A percentile compares a stretch with the other conserved stretches of the same genome.
Conservation (phyloP, 495 filamentous ascomycete genomes). For the Talaromyces nanjingensis region DNA sequence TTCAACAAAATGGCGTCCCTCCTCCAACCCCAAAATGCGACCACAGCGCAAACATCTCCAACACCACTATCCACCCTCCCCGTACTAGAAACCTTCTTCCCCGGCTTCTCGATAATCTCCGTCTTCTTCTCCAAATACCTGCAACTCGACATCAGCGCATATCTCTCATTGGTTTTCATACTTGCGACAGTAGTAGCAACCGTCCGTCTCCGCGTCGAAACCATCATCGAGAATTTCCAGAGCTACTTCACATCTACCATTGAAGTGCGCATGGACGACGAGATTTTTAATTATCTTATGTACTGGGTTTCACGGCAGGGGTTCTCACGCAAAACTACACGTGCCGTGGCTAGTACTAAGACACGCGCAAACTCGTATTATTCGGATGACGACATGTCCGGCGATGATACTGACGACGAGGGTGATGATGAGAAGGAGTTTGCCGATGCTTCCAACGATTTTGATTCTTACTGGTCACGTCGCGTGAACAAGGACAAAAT, state of each 20-base stretch:
- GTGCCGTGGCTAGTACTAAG: conserved; percentile 44
- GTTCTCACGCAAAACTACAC: conserved; percentile 48
- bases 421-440: conserved; percentile 31
- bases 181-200: conserved; percentile 4
- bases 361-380: conserved; percentile 42
- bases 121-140: conserved; percentile 7
- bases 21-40: not conserved
- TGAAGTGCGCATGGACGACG: conserved; percentile 59
- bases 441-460: conserved; percentile 14
- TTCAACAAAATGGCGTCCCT: not conserved
- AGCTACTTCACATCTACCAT: conserved; percentile 32
- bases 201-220: not conserved
- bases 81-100: not conserved
- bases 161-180: not conserved
- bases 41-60: not conserved
- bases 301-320: conserved; percentile 57
- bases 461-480: conserved; percentile 5
- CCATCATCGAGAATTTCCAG: conserved; percentile 1
- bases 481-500: conserved; percentile 31
- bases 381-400: conserved; percentile 34
- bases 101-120: conserved; percentile 7
- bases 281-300: conserved; percentile 65
- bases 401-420: conserved; percentile 30
- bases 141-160: conserved; percentile 7
- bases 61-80: not conserved